Evolutionary conservation across 2,329 filamentous ascomycete species (phyloP), one percentile per base, ranked within the genome.

Genomic region (Allantophomopsis cytisporea): DNA sequence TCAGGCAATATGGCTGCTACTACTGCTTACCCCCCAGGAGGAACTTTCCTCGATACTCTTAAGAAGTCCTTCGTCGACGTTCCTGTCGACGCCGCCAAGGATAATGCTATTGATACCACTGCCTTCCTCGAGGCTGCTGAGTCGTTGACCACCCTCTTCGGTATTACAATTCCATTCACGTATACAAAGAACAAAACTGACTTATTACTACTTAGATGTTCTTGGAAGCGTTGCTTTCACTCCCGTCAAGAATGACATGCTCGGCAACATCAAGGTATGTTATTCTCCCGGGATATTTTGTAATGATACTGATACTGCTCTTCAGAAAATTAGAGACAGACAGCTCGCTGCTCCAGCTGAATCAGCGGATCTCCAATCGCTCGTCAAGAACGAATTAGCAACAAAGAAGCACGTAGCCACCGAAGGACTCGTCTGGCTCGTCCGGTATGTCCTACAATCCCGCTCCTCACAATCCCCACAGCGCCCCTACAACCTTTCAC

Each of bases 51-150:
- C 63, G 78, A 93, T 58, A 83, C 79, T 51, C 71, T 93, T 62
- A 83, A 83, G 68, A 73, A 72, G 59, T 89, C 83, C 53, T 98
- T 94, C 66, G 69, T 72, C 47, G 76, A 89, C 51, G 89, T 96
- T 40, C 79, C 83, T 12, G 62, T 94, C 52, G 75, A 86, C 53
- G 68, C 71, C 45, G 69, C 71, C 50, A 80, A 83, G 50, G 79
- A 77, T 62, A 81, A 86, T 65, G 82, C 78, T 44, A 78, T 96
- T 54, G 65, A 76, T 40, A 96, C 91, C 36, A 74, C 73, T 42
- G 77, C 93, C 59, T 98, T 96, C 63, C 80, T 96, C 47, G 83
- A 94, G 49, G 91, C 91, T 42, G 75, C 86, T 39, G 87, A 95
- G 71, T 79, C 83, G 41, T 65, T 96, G 59, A 83, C 82, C 39